Evolutionary conservation across 2,329 filamentous ascomycete genomes (phyloP).

Genomic region (Phaeosphaeria sp.): DNA sequence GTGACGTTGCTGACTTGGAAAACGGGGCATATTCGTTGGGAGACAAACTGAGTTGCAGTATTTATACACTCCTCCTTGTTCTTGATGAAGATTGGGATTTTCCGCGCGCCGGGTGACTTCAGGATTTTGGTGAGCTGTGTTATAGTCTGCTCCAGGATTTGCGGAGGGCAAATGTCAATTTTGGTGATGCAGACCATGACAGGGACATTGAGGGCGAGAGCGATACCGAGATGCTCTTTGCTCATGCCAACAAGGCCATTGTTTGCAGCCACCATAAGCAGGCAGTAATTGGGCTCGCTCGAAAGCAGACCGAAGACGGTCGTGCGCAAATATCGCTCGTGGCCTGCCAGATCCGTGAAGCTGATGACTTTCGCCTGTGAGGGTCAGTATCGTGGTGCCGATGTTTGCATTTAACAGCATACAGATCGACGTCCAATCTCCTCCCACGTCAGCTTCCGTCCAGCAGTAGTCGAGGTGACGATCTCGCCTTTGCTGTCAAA

Average conservation of each 20-base stretch:
- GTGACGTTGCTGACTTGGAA: constrained; percentile 99
- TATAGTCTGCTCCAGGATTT: constrained; percentile 93
- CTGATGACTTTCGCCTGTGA: constrained; percentile 84
- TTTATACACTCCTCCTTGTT: constrained; percentile 90
- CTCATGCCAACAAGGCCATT: constrained; percentile 98
- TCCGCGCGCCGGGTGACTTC: constrained; percentile 89
- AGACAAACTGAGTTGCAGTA: constrained; percentile 95
- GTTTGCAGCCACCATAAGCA: constrained; percentile 98
- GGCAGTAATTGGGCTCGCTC: constrained; percentile 94
- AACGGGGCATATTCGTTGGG: constrained; percentile 91
- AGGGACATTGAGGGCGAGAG: constrained; percentile 90
- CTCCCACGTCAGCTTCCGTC: constrained; percentile 91
- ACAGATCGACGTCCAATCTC: constrained; percentile 92
- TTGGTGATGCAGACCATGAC: constrained; percentile 99
- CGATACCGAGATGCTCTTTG: constrained; percentile 96
- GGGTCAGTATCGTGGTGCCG: constrained; percentile 16
- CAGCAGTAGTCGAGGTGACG: constrained; percentile 79
- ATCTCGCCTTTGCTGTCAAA: constrained; percentile 89
- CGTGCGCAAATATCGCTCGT: constrained; percentile 92
- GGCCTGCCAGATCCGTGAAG: constrained; percentile 93
- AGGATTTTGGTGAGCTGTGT: constrained; percentile 90
- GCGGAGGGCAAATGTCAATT: constrained; percentile 96
- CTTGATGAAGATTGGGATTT: constrained; percentile 96
- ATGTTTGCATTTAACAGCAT: too few species aligned
- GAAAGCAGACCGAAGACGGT: constrained; percentile 95